Evolutionary conservation across 768 basidiomycete genomes (phyloP), one percentile per base, ranked within the genome.

Genomic region (Pluteus cervinus): DNA sequence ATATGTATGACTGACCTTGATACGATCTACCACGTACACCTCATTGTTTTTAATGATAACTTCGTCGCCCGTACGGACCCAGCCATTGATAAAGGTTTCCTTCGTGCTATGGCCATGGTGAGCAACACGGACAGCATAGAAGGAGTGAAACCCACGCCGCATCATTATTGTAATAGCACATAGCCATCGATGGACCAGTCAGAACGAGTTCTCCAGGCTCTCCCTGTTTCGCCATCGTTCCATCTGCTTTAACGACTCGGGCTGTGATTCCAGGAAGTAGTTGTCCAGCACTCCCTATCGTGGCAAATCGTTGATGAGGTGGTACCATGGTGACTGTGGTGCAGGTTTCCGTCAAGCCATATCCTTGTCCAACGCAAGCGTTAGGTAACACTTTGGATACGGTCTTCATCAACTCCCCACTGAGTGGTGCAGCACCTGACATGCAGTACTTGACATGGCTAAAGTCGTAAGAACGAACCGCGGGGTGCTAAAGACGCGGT

Each of bases 51-150:
- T 70, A 43, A 83, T 73, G 50, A 86, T 68, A 25, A 85, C 83
- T 53, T 84, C 80, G 49, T 85, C 82, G 1, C 81, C 82, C 0
- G 80, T 85, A 23, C 69, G 71, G 17, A 83, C 72, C 81, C 81
- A 79, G 21, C 66, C 79, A 44, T 79, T 61, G 5, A 73, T 53
- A 48, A 82, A 83, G 2, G 80, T 76, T 48, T 81, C 78, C 33
- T 69, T 69, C 2, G 80, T 78, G 10, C 81, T 84, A 40, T 14
- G 23, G 24, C 18, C 7, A 33, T 15, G 15, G 22, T 4, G 46
- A 46, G 24, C 9, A 33, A 17, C 7, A 24, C 28, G 7, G 15
- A 11, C 20, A 7, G 2, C 7, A 17, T 17, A 30, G 11, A 43
- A n/a, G n/a, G n/a, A n/a, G n/a, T n/a, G n/a, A 41, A 35, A 63